These are phyloP conservation scores for Rhizoclosmatium sp. DNA, from an alignment of 192 early-diverging fungal genomes.

Conservation along the genomic window DNA sequence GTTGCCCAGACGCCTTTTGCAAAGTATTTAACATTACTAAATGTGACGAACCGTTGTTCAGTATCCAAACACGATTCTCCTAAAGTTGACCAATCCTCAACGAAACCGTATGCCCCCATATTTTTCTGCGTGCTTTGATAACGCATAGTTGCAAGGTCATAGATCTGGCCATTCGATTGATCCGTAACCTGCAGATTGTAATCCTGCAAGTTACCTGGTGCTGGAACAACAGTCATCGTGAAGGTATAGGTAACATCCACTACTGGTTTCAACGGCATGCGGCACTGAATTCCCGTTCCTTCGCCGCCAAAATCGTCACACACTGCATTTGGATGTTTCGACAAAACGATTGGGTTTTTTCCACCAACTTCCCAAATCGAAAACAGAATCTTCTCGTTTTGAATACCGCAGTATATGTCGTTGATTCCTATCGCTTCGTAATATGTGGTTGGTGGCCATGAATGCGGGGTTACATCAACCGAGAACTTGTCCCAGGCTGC, in stretches of 20 bases:
- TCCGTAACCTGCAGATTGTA: conserved; percentile 11
- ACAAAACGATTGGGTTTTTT: background rate
- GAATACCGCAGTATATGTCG: conserved; percentile 23
- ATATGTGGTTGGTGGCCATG: conserved; percentile 19
- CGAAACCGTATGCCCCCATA: conserved; percentile 16
- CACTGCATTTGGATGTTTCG: background rate
- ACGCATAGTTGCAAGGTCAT: conserved; percentile 2
- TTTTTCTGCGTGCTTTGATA: conserved; percentile 6
- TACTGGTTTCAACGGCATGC: background rate
- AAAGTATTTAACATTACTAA: conserved; percentile 9
- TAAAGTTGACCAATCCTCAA: conserved; percentile 3
- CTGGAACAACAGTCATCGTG: background rate
- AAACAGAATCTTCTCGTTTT: conserved; percentile 14
- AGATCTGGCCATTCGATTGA: background rate
- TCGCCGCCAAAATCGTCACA: conserved; percentile 20
- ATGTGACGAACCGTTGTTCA: conserved; percentile 5
- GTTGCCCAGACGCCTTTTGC: background rate
- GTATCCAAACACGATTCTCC: background rate
- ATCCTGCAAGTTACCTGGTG: conserved; percentile 12
- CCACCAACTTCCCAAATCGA: conserved; percentile 2
- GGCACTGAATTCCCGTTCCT: conserved; percentile 23
- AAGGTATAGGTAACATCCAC: conserved; percentile 17
- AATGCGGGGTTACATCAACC: background rate
- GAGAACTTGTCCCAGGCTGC: conserved; percentile 7
- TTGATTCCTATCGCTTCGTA: conserved; percentile 26